A percentile compares a stretch with the other conserved stretches of the same genome.
These are phyloP conservation scores for Podila epicladia DNA, from an alignment of 192 early-diverging fungal species.

Conservation along the genomic window DNA sequence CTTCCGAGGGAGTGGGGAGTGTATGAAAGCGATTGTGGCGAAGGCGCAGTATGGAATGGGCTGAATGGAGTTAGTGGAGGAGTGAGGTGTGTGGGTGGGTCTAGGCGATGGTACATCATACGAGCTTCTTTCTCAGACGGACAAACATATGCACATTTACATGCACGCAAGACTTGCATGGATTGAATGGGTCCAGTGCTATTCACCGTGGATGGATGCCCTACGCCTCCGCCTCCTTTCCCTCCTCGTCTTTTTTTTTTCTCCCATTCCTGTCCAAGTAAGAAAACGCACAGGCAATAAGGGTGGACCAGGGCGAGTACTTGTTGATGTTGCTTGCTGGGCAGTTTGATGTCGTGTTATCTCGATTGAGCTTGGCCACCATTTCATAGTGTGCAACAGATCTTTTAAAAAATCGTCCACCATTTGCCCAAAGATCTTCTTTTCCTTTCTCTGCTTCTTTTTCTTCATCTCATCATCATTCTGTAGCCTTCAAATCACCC, in stretches of 20 bases:
- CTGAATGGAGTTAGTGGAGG: background rate
- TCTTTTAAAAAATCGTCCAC: too few relatives aligned
- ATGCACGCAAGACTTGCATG: background rate
- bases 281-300: too few relatives aligned
- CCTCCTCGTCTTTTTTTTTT: background rate
- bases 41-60: slow-evolving; percentile 1
- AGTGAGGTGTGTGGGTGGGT: background rate
- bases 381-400: too few relatives aligned
- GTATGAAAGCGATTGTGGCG: background rate
- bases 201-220: background rate
- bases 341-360: too few relatives aligned
- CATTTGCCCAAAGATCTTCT: too few relatives aligned
- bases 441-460: background rate
- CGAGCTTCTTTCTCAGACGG: background rate
- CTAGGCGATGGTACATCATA: background rate
- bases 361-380: too few relatives aligned
- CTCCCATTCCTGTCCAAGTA: too few relatives aligned
- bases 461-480: background rate
- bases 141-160: too few relatives aligned
- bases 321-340: too few relatives aligned
- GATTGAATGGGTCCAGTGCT: background rate
- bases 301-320: too few relatives aligned
- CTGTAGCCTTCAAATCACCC: background rate
- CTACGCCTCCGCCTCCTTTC: background rate
- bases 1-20: background rate